These are phyloP conservation scores for Malbranchea cinnamomea DNA, from an alignment of 2,329 filamentous ascomycete genomes.

Conservation along the genomic window DNA sequence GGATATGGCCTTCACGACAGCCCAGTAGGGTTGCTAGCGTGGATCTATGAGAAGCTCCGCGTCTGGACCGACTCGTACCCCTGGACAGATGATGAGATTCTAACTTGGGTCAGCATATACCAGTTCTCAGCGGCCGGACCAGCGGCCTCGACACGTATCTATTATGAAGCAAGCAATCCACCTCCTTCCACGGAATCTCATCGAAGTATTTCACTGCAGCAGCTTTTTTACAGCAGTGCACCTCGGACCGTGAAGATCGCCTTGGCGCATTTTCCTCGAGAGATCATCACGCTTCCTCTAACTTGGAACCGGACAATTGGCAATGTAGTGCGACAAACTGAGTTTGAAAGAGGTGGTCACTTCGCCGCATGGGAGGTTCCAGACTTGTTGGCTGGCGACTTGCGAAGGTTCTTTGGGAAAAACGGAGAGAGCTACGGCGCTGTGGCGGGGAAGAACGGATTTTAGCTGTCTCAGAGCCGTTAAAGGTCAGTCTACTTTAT, in stretches of 20 bases:
- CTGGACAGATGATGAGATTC: constrained; percentile 62
- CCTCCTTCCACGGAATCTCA: constrained; percentile 9
- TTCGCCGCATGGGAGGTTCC: constrained; percentile 40
- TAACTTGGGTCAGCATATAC: constrained; percentile 63
- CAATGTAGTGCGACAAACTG: constrained; percentile 34
- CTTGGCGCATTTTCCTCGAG: constrained; percentile 36
- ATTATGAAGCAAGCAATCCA: constrained; percentile 49
- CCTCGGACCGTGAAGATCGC: constrained; percentile 38
- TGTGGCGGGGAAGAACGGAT: constrained; percentile 22
- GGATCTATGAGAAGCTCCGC: constrained; percentile 69
- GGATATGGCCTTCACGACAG: constrained; percentile 55
- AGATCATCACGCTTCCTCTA: constrained; percentile 35
- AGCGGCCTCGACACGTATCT: constrained; percentile 52
- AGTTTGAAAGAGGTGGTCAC: constrained; percentile 34
- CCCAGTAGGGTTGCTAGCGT: constrained; percentile 55
- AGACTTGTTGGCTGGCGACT: constrained; percentile 30
- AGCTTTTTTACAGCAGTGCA: no score
- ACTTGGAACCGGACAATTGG: constrained; percentile 37
- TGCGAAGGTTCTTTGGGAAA: constrained; percentile 35
- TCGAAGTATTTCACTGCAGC: constrained; percentile 26
- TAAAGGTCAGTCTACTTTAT: no score
- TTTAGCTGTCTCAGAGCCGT: no score
- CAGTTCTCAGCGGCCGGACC: constrained; percentile 56
- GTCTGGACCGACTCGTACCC: constrained; percentile 60
- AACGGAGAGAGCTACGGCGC: constrained; percentile 22